Conservation (phyloP, 2,329 filamentous ascomycete genomes). For the Sordariomycetes sp. region DNA sequence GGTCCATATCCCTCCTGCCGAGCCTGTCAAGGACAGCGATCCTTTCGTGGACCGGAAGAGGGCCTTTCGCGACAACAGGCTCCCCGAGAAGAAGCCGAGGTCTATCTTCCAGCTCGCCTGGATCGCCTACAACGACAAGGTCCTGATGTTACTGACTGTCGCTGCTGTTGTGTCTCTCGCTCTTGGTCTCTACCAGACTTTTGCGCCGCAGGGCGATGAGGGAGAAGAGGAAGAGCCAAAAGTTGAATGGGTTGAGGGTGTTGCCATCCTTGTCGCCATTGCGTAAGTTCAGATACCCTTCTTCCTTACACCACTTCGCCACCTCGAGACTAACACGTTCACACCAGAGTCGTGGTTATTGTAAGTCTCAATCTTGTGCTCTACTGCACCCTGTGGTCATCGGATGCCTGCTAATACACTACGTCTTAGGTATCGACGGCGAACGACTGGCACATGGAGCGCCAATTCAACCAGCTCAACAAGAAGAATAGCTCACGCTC, state of each 20-base stretch:
- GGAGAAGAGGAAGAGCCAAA: slow-evolving; percentile 14
- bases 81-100: slow-evolving; percentile 50
- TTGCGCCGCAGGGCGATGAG: slow-evolving; percentile 23
- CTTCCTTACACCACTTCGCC: not conserved
- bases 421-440: slow-evolving; percentile 19
- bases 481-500: slow-evolving; percentile 51
- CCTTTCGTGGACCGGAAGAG: slow-evolving; percentile 41
- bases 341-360: slow-evolving; percentile 9
- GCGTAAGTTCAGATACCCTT: slow-evolving; percentile 10
- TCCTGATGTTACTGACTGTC: slow-evolving; percentile 58
- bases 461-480: slow-evolving; percentile 54
- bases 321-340: not conserved
- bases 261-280: slow-evolving; percentile 10
- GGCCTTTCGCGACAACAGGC: slow-evolving; percentile 46
- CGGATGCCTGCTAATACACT: not conserved
- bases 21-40: slow-evolving; percentile 3
- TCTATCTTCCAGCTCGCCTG: slow-evolving; percentile 50
- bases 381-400: not conserved
- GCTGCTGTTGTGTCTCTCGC: slow-evolving; percentile 60
- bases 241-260: slow-evolving; percentile 16
- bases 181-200: slow-evolving; percentile 58
- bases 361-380: slow-evolving; percentile 4
- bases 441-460: slow-evolving; percentile 60
- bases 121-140: slow-evolving; percentile 64
- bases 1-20: slow-evolving; percentile 7